These are phyloP conservation scores for Cinnamomum chago DNA, from an alignment of 164 flowering plant species.

Conservation along the genomic window DNA sequence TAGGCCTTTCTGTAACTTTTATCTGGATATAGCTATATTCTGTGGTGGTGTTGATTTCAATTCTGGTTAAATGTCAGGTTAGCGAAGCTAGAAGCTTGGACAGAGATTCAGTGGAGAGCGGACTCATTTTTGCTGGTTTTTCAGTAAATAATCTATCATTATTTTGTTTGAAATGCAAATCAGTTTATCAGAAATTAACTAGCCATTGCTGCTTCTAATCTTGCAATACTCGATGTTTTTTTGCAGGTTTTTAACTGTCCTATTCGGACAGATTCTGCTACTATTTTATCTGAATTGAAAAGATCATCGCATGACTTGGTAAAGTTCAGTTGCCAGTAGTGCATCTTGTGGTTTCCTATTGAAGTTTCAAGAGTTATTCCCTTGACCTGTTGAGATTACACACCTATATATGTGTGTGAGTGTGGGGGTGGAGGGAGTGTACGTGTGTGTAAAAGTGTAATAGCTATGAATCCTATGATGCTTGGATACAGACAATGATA, in stretches of 20 bases:
- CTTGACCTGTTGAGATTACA: too few relatives aligned
- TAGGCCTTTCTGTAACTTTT: too few relatives aligned
- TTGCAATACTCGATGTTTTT: neutral
- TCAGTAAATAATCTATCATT: conserved; percentile 43
- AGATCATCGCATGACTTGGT: conserved; percentile 95
- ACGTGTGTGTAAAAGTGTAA: neutral
- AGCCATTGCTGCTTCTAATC: neutral
- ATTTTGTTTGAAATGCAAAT: neutral
- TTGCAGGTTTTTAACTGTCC: conserved; percentile 95
- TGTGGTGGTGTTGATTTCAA: neutral
- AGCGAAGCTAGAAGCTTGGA: conserved; percentile 94
- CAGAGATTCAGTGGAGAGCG: conserved; percentile 75
- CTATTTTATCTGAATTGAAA: conserved; percentile 71
- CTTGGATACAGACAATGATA: too few relatives aligned
- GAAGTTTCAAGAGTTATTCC: neutral
- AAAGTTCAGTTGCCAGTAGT: conserved; percentile 11
- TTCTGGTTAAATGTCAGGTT: conserved; percentile 48
- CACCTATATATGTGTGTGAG: too few relatives aligned
- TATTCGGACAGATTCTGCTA: conserved; percentile 79
- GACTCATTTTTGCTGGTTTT: conserved; percentile 90
- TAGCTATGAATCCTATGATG: too few relatives aligned
- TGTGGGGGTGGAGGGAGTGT: too few relatives aligned
- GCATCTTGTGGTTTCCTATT: neutral
- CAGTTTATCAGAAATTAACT: neutral
- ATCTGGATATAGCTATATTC: too few relatives aligned